Base-by-base conservation (phyloP, 2,329 filamentous ascomycete genomes). In the Aotearoamyces nothofagi region DNA sequence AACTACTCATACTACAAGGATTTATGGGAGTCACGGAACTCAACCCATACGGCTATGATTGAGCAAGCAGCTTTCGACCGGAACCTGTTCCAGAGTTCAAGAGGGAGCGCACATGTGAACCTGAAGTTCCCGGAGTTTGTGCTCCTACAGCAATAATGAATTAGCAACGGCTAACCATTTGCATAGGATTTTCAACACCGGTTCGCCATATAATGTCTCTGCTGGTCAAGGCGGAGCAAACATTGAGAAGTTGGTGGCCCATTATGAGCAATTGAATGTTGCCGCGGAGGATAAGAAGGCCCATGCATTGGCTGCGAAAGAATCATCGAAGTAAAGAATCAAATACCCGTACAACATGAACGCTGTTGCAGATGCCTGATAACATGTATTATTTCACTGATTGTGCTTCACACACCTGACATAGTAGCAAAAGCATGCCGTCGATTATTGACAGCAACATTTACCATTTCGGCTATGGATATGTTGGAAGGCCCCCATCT, bases 61-160 rank as follows among this genome's bases (percentile, higher is more conserved):
- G 69, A 78, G 55, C 65, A 69, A 52, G 73, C 71, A 14, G 72
- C 66, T 19, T 53, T 58, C 28, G 73, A 79, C 47, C 56, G 67
- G 35, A 66, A 72, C 39, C 48, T 78, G 39, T 75, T 76, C 47
- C 55, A 60, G 16, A 57, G 53, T 33, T 50, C 53, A 32, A 43
- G 53, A 13, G 52, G 58, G 39, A 56, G 53, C 30, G 43, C 44
- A 26, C 50, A 59, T 39, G 54, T 70, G 24, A 59, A 69, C 12
- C 49, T 78, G 50, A 66, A 54, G 46, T 71, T 66, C 42, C 70
- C 67, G 17, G 74, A 79, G 74, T 79, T 65, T 37, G 72, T 66
- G 30, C 22, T 29, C 15, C 26, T 27, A 22, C n/a, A 13, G 13
- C 29, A 9, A 9, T 26, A n/a, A n/a, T n/a, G n/a, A n/a, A n/a